Evolutionary conservation across 495 filamentous ascomycete species (phyloP), one percentile per base, ranked within the genome.

Genomic region (Talaromyces trachyspermus): DNA sequence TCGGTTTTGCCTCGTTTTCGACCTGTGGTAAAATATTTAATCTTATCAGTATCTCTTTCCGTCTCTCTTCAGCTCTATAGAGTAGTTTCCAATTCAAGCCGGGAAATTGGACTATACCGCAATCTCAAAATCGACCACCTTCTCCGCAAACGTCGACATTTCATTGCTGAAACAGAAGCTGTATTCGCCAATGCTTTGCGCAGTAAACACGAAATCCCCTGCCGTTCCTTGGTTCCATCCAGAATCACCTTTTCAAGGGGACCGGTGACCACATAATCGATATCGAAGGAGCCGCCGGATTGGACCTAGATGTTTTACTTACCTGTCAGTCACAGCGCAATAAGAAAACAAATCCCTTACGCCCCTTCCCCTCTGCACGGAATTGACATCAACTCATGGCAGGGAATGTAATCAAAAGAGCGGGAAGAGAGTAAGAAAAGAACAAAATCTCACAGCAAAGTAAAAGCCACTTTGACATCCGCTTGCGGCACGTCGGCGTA

Each of bases 201-300:
- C 94, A 2, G 94, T 96, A 63, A 99, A 99, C 26, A 97, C 94
- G 55, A 95, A 96, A 66, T 99, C 94, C 92, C 92, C 69, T 97
- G 92, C 47, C 92, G 76, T 64, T 99, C 92, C 66, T 95, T 95
- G 52, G 79, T 71, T 41, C 88, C 92, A 49, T 95, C 86, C 56
- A 96, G 65, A 43, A 99, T 85, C 44, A 85, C 67, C 64, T 86
- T 91, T 39, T 84, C 81, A 52, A 79, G 79, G 11, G 94, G 94
- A 18, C 88, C 92, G 7, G 77, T 76, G 40, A 97, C 91, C 54
- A 78, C 70, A 72, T 92, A 97, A 68, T 95, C 89, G 64, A 99
- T 76, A 72, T 97, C 90, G 75, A 95, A 95, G 30, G 88, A 91
- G 46, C 91, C 88, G 51, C 89, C 89, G 14, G 89, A 86, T 92